Base-by-base conservation (phyloP, 441 rosid genomes). In the Eutrema salsugineum region DNA sequence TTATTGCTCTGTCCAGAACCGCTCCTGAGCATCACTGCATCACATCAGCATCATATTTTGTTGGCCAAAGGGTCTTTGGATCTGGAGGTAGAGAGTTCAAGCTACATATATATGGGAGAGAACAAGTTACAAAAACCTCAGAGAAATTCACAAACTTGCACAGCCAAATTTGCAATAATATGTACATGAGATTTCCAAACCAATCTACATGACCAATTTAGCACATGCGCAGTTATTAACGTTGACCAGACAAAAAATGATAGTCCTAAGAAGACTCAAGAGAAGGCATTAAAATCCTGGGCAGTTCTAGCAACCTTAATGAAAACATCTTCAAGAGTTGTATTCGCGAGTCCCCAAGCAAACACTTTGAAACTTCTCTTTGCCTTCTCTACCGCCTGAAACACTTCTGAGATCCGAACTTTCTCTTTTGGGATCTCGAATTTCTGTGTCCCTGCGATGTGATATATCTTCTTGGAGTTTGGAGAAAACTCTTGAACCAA, bases 291-390 rank as follows among this genome's bases (percentile, higher is more conserved):
- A 57, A 57, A 57, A 44, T 15, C 62, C 30, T 57, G 42, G 33
- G 42, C 44, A 57, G 5, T 57, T 57, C 30, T 36, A 57, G 62
- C 63, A 57, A 57, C 63, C 62, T 57, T 63, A 14, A 57, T 57
- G 62, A 63, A 63, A 36, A 93, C 97, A 79, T 91, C 98, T 79
- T 93, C 97, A 53, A 91, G 84, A 60, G 92, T 87, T 71, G 97
- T 87, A 78, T 89, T 93, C 2, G 92, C 87, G 47, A 93, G 64
- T 40, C 93, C 98, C 98, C 98, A 93, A 11, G 97, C 97, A 17
- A 77, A 82, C 64, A 93, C 92, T 1, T 80, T 65, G 78, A 88
- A 93, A 67, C 63, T 81, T 58, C 78, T 79, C 81, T 89, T 91
- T 0, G 94, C 96, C 24, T 72, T 78, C 80, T 85, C 94, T 12